A percentile compares a stretch with the other conserved stretches of the same genome.
Conservation (phyloP, 1,139 yeast species). For the Nematodospora anomalae region DNA sequence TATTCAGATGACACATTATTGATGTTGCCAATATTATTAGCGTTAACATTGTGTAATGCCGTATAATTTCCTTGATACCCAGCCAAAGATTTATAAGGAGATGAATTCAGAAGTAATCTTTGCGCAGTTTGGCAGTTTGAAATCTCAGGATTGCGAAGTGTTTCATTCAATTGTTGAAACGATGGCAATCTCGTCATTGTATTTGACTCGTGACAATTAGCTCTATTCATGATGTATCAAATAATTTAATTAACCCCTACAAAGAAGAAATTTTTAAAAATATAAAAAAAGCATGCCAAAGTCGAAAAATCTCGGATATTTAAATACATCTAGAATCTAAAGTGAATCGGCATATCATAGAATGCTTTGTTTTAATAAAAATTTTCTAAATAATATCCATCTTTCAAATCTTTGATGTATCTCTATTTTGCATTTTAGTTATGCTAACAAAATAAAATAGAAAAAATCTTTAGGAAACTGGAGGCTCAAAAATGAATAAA, state of each 20-base stretch:
- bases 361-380: constrained; percentile 1
- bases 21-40: constrained; percentile 1
- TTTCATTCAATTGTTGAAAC: constrained; percentile 17
- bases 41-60: neutral
- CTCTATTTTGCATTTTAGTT: constrained; percentile 3
- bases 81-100: constrained; percentile 4
- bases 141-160: constrained; percentile 12
- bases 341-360: constrained; percentile 11
- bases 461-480: constrained; percentile 3
- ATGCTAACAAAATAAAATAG: constrained; percentile 2
- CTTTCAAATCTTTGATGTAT: constrained; percentile 3
- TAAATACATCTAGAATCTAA: neutral
- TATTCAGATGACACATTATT: constrained; percentile 7
- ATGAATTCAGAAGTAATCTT: constrained; percentile 5
- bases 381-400: neutral
- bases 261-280: neutral
- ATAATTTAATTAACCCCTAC: neutral
- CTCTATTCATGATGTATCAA: constrained; percentile 10
- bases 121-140: constrained; percentile 3
- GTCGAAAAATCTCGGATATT: neutral
- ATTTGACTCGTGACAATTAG: constrained; percentile 8
- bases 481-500: neutral
- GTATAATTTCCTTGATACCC: constrained; percentile 2
- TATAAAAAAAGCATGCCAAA: neutral
- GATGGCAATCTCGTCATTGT: constrained; percentile 17